These are phyloP conservation scores for Elsinoe fawcettii DNA, from an alignment of 2,329 filamentous ascomycete species.

Conservation along the genomic window DNA sequence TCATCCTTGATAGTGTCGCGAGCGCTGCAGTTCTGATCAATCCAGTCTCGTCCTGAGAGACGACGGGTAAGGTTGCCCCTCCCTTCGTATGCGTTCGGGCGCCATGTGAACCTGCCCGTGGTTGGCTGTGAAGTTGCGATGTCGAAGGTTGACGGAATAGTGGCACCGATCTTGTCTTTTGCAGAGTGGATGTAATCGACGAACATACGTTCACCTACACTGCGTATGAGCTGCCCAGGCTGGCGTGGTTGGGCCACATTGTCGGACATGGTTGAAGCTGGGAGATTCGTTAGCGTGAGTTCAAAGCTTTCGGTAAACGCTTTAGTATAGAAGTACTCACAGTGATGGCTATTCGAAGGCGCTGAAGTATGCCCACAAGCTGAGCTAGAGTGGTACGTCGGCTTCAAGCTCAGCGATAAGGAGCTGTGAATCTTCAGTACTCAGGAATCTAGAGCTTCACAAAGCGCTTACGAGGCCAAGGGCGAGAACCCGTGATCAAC, in stretches of 20 bases:
- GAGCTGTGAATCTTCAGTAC: neutral
- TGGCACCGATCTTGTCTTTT: neutral
- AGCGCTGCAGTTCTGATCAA: neutral
- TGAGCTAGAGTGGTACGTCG: neutral
- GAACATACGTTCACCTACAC: neutral
- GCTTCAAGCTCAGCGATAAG: neutral
- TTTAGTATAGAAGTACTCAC: neutral
- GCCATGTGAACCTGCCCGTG: neutral
- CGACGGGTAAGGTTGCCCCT: neutral
- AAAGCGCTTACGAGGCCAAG: neutral
- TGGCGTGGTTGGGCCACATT: neutral
- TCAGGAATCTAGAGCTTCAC: neutral
- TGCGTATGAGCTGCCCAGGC: neutral
- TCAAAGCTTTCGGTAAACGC: neutral
- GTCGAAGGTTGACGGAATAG: neutral
- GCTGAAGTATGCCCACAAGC: too few species aligned
- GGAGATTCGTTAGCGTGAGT: neutral
- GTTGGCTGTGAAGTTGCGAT: neutral
- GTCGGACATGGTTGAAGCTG: neutral
- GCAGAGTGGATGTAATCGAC: neutral
- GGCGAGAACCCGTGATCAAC: neutral
- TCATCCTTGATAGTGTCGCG: neutral
- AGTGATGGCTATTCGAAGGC: too few species aligned
- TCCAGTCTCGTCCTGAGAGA: neutral
- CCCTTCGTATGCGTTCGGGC: neutral